Evolutionary conservation across 139 green algal species (phyloP).

Genomic region (Tetradesmus lagerheimii): DNA sequence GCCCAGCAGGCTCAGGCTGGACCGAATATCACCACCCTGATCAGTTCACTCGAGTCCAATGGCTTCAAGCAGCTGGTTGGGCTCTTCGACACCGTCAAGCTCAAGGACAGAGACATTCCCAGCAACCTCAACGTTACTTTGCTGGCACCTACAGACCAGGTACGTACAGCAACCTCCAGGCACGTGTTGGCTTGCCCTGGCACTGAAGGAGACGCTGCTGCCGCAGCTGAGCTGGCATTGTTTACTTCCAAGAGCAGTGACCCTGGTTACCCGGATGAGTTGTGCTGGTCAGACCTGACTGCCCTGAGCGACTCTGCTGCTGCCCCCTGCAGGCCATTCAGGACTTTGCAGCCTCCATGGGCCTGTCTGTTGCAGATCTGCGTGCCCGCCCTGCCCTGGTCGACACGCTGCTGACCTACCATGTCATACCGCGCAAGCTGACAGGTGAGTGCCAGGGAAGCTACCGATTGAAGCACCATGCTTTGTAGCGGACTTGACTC

Average conservation of each 20-base stretch:
- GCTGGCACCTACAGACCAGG: not conserved
- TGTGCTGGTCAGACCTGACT: too few relatives aligned
- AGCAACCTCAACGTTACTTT: not conserved
- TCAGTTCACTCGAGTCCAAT: not conserved
- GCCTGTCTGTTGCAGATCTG: not conserved
- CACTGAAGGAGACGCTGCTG: too few relatives aligned
- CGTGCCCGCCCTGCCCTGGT: not conserved
- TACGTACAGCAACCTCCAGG: not conserved
- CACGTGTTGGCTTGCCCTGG: not conserved
- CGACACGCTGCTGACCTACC: not conserved
- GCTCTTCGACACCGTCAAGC: not conserved
- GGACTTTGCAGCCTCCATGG: not conserved
- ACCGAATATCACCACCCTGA: not conserved
- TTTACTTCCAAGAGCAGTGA: too few relatives aligned
- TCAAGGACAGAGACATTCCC: not conserved
- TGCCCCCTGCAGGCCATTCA: not conserved
- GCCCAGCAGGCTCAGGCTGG: not conserved
- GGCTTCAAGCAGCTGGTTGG: not conserved
- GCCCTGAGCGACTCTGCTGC: not conserved
- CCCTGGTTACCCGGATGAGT: too few relatives aligned
- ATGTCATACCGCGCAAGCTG: not conserved
- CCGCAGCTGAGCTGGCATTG: too few relatives aligned
- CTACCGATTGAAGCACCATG: not conserved
- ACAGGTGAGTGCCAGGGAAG: not conserved
- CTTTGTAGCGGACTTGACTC: too few relatives aligned